These are phyloP conservation scores for Gossypium stocksii DNA, from an alignment of 345 rosid genomes.

Conservation along the genomic window DNA sequence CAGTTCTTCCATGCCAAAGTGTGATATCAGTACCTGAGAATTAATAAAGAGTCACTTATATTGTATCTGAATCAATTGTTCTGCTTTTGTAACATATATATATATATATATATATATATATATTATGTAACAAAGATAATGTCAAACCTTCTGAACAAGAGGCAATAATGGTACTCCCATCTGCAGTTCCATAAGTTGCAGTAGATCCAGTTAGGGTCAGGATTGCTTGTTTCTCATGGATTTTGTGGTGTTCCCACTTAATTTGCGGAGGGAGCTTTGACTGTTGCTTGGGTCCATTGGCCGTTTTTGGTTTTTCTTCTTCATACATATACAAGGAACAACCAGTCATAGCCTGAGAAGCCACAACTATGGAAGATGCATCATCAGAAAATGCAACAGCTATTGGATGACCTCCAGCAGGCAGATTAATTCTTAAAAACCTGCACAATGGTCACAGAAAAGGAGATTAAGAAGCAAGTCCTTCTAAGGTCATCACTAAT, in stretches of 20 bases:
- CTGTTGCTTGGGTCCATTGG: conserved; percentile 55
- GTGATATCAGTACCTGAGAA: conserved; percentile 81
- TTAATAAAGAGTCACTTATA: conserved; percentile 8
- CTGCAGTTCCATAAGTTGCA: conserved; percentile 81
- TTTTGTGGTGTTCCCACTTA: conserved; percentile 84
- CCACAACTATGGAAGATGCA: conserved; percentile 75
- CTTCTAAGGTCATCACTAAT: background rate
- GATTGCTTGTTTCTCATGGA: conserved; percentile 58
- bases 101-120: background rate
- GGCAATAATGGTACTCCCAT: conserved; percentile 75
- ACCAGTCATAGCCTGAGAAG: conserved; percentile 56
- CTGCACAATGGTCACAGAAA: conserved; percentile 30
- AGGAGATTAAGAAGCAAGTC: background rate
- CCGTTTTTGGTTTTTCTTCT: conserved; percentile 60
- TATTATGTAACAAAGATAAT: background rate
- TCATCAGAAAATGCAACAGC: conserved; percentile 76
- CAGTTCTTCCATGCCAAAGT: conserved; percentile 93
- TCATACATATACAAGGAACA: conserved; percentile 81
- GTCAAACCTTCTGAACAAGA: conserved; percentile 86
- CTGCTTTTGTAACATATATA: background rate
- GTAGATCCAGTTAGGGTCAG: conserved; percentile 64
- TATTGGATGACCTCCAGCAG: conserved; percentile 81
- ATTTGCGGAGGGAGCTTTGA: conserved; percentile 78
- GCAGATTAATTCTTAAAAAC: conserved; percentile 73
- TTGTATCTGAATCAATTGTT: background rate